These are phyloP conservation scores for Gilbertella persicaria DNA, from an alignment of 371 early-diverging fungal genomes.

Conservation along the genomic window DNA sequence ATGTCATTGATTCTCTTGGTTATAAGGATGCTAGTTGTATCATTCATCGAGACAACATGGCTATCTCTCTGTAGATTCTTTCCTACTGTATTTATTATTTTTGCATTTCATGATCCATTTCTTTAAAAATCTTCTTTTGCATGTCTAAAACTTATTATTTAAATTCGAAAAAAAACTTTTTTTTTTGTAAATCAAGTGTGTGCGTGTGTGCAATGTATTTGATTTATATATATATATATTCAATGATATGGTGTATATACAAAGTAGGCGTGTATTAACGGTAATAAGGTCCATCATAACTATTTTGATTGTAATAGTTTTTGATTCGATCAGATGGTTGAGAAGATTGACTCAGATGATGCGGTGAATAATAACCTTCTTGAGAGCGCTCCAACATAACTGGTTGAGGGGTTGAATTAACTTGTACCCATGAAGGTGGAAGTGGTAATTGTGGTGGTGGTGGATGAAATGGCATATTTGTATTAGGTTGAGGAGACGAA, in stretches of 20 bases:
- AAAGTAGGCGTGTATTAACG: not conserved
- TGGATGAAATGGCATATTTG: not conserved
- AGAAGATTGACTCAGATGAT: not conserved
- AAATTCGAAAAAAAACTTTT: no score
- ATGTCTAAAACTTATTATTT: no score
- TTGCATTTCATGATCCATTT: no score
- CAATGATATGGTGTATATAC: no score
- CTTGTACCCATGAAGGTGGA: not conserved
- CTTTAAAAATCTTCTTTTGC: no score
- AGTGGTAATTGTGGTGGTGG: not conserved
- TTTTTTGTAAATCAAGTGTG: no score
- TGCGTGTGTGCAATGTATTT: no score
- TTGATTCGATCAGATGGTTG: not conserved
- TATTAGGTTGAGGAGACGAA: not conserved
- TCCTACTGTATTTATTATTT: no score
- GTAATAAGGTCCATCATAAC: not conserved
- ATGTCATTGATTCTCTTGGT: conserved; percentile 81
- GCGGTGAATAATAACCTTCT: not conserved
- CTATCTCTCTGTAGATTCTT: conserved; percentile 48
- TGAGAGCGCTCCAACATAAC: not conserved
- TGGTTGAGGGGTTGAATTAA: not conserved
- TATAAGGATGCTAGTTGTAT: conserved; percentile 89
- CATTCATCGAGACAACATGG: conserved; percentile 86
- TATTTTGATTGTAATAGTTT: not conserved
- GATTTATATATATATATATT: no score